Conservation (phyloP, 2,329 filamentous ascomycete species). For the Colletotrichum cuscutae region DNA sequence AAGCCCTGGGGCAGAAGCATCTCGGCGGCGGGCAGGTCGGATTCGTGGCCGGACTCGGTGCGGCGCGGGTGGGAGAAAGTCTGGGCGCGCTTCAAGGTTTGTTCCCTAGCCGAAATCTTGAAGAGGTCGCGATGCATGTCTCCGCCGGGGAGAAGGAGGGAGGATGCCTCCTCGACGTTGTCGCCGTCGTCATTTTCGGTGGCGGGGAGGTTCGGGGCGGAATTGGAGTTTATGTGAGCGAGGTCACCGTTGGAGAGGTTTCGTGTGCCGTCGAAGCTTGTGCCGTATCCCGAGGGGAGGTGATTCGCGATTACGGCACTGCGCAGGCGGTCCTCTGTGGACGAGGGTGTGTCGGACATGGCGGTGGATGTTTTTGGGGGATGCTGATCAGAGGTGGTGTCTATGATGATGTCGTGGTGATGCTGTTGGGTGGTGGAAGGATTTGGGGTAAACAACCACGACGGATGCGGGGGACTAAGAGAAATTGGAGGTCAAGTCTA, state of each 20-base stretch:
- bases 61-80: conserved; percentile 70
- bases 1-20: conserved; percentile 46
- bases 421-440: background rate
- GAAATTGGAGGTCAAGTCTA: background rate
- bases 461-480: background rate
- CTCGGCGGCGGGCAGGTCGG: conserved; percentile 35
- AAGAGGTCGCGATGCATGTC: conserved; percentile 84
- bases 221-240: conserved; percentile 18
- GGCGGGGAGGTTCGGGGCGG: background rate
- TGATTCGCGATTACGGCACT: conserved; percentile 33
- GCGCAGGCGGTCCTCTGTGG: conserved; percentile 26
- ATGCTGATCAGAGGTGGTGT: background rate
- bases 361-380: background rate
- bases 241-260: conserved; percentile 24
- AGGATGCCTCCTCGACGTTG: conserved; percentile 63
- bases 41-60: conserved; percentile 35
- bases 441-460: background rate
- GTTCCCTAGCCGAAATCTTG: conserved; percentile 71
- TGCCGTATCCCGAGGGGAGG: conserved; percentile 35
- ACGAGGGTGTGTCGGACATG: conserved; percentile 31
- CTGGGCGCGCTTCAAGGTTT: conserved; percentile 65
- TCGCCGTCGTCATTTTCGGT: conserved; percentile 31
- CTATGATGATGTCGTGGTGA: background rate
- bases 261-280: conserved; percentile 35
- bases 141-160: conserved; percentile 77